Percentiles rank a stretch among this genome's conserved stretches.
Evolutionary conservation across 2,329 filamentous ascomycete genomes (phyloP).

Genomic region (Proliferodiscus dingleyae): DNA sequence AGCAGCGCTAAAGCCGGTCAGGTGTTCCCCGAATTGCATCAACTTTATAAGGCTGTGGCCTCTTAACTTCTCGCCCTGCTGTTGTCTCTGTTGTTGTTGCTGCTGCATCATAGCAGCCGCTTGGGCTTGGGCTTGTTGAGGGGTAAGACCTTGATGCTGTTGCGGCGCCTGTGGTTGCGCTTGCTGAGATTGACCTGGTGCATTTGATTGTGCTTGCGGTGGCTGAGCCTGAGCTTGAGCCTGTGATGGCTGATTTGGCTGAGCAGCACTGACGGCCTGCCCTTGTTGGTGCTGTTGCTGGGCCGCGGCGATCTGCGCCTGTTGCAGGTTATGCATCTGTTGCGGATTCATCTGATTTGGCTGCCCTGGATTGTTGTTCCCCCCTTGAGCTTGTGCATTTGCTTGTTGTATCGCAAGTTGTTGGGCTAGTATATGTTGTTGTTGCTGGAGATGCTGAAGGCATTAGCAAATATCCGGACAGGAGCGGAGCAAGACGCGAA

Average conservation of each 20-base stretch:
- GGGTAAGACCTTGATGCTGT: slow-evolving; percentile 38
- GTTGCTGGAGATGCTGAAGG: slow-evolving; percentile 18
- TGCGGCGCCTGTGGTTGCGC: slow-evolving; percentile 36
- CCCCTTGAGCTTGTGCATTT: slow-evolving; percentile 38
- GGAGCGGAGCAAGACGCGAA: not conserved
- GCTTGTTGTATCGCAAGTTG: slow-evolving; percentile 43
- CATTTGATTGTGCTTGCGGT: slow-evolving; percentile 37
- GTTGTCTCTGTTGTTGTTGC: slow-evolving; percentile 37
- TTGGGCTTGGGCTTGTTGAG: slow-evolving; percentile 34
- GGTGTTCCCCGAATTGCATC: slow-evolving; percentile 57
- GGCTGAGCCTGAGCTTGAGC: slow-evolving; percentile 38
- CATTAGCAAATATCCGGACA: not conserved
- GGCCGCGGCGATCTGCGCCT: slow-evolving; percentile 27
- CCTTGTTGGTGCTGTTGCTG: slow-evolving; percentile 44
- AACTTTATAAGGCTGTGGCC: slow-evolving; percentile 55
- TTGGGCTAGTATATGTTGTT: slow-evolving; percentile 41
- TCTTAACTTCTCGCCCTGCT: slow-evolving; percentile 39
- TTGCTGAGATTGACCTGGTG: slow-evolving; percentile 36
- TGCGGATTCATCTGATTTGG: slow-evolving; percentile 45
- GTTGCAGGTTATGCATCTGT: slow-evolving; percentile 41
- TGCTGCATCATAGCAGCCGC: slow-evolving; percentile 30
- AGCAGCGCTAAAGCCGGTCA: slow-evolving; percentile 53
- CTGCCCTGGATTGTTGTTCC: slow-evolving; percentile 40
- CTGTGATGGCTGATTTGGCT: slow-evolving; percentile 40
- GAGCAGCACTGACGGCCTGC: slow-evolving; percentile 33